Conservation (phyloP, 2,329 filamentous ascomycete genomes). For the Colletotrichum godetiae region DNA sequence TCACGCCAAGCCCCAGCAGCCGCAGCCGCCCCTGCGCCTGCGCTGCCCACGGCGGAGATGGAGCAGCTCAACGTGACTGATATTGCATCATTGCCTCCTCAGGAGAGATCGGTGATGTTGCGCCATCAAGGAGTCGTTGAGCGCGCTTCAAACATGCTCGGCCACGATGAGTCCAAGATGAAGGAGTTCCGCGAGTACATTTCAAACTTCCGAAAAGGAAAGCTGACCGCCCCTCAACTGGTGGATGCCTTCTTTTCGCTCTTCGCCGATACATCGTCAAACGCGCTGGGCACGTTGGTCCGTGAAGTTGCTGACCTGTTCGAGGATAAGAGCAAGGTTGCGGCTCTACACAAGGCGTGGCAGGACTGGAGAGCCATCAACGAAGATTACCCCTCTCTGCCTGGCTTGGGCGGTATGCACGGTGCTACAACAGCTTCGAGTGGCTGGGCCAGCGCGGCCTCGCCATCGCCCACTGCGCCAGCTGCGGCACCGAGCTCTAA, state of each 20-base stretch:
- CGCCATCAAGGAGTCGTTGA: conserved; percentile 89
- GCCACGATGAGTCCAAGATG: conserved; percentile 81
- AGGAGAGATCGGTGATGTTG: conserved; percentile 83
- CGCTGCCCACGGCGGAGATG: conserved; percentile 49
- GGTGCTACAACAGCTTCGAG: conserved; percentile 67
- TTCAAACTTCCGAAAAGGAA: conserved; percentile 78
- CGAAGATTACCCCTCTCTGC: conserved; percentile 92
- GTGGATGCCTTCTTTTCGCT: conserved; percentile 90
- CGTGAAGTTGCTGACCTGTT: conserved; percentile 94
- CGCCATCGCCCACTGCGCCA: conserved; percentile 62
- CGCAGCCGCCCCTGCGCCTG: conserved; percentile 37
- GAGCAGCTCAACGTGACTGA: conserved; percentile 64
- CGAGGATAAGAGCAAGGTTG: conserved; percentile 81
- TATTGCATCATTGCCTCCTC: conserved; percentile 69
- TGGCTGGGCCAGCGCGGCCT: conserved; percentile 71
- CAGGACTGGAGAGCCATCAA: conserved; percentile 96
- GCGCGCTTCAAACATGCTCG: conserved; percentile 83
- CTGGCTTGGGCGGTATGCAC: conserved; percentile 77
- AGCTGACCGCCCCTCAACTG: conserved; percentile 78
- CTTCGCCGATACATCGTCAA: conserved; percentile 81
- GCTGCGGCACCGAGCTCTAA: conserved; percentile 54
- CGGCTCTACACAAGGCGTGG: conserved; percentile 84
- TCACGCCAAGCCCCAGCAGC: conserved; percentile 32
- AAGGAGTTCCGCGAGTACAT: conserved; percentile 82
- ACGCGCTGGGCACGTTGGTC: conserved; percentile 87